Conservation (phyloP, 2,329 filamentous ascomycete genomes). For the Fusarium goolgardi region DNA sequence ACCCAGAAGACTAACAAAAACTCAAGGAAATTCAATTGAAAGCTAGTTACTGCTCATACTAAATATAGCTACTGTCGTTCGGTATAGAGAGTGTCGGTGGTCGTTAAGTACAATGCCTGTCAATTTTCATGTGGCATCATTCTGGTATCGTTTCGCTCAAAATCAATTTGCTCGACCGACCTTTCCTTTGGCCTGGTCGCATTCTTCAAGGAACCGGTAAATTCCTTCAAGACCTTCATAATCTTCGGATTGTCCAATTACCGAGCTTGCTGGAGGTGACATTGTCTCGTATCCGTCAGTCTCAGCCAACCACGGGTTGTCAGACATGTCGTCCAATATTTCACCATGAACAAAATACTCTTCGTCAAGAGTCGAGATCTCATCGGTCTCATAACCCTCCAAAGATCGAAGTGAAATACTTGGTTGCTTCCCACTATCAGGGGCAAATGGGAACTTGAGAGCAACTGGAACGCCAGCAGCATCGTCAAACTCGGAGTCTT, state of each 20-base stretch:
- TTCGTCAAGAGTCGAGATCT: conserved; percentile 51
- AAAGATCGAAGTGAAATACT: conserved; percentile 62
- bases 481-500: conserved; percentile 79
- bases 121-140: conserved; percentile 23
- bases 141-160: conserved; percentile 39
- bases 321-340: conserved; percentile 57
- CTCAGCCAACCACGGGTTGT: conserved; percentile 62
- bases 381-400: conserved; percentile 56
- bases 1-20: conserved; percentile 7
- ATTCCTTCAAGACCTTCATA: conserved; percentile 69
- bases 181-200: conserved; percentile 58
- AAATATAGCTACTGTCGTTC: conserved; percentile 36
- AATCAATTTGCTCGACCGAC: conserved; percentile 46
- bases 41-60: conserved; percentile 32
- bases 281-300: conserved; percentile 63
- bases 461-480: conserved; percentile 77
- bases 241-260: conserved; percentile 59
- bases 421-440: conserved; percentile 60
- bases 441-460: conserved; percentile 87
- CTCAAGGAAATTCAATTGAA: conserved; percentile 42
- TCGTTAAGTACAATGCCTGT: conserved; percentile 36
- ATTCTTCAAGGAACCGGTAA: conserved; percentile 69
- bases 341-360: conserved; percentile 54
- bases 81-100: conserved; percentile 46
- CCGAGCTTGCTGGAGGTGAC: conserved; percentile 61